These are phyloP conservation scores for Tulasnella sp. DNA, from an alignment of 768 basidiomycete genomes.

Conservation along the genomic window DNA sequence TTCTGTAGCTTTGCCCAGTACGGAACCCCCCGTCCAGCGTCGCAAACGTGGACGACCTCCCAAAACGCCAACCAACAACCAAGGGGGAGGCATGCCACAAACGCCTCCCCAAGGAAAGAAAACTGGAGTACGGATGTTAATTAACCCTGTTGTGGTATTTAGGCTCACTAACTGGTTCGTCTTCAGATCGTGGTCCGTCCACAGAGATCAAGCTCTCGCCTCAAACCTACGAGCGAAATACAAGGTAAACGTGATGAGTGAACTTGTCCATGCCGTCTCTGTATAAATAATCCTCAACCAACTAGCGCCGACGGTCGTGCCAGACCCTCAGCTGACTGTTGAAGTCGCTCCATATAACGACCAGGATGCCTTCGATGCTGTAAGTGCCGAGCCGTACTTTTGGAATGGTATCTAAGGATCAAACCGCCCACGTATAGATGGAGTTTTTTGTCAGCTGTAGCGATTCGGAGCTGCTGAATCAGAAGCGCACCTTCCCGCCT, in stretches of 20 bases:
- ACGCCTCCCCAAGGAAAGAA: not conserved
- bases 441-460: not conserved
- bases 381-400: not conserved
- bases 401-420: not conserved
- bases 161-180: not conserved
- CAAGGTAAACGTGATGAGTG: not conserved
- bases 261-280: not conserved
- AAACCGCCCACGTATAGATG: not conserved
- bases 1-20: not conserved
- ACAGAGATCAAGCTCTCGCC: not conserved
- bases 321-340: not conserved
- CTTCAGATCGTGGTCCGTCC: not conserved
- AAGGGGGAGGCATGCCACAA: not conserved
- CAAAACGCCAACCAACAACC: not conserved
- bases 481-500: not conserved
- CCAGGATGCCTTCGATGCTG: not conserved
- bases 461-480: not conserved
- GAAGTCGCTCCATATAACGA: not conserved
- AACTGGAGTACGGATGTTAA: not conserved
- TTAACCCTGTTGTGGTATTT: not conserved
- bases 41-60: not conserved
- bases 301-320: not conserved
- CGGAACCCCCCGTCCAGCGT: not conserved
- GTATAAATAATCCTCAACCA: not conserved
- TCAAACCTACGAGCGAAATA: not conserved